Base-by-base conservation (phyloP, 176 grass and related monocot genomes). In the Melocanna baccifera region DNA sequence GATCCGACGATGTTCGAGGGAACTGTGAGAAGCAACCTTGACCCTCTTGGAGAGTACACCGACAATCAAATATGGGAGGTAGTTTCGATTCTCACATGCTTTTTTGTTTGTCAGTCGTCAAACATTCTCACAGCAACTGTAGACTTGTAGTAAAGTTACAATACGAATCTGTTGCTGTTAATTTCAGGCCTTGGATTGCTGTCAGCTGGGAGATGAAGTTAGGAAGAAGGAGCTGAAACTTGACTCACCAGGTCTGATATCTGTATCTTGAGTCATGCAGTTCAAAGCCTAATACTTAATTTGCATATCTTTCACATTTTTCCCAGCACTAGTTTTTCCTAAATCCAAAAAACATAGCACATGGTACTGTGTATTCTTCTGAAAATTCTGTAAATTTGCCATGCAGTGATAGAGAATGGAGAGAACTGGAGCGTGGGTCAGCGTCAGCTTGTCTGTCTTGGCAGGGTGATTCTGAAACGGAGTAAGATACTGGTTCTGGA, bases 1-100 rank as follows among this genome's bases (percentile, higher is more conserved):
- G 95, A 97, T 34, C 92, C 95, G 32, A 93, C 92, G 4, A 92
- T 97, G 81, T 97, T 97, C 13, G 92, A 94, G 85, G 95, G 95
- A 34, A 97, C 95, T 40, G 73, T 97, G 56, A 89, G 95, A 72
- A 94, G 84, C 76, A 97, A 97, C 71, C 92, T 98, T 64, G 95
- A 98, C 29, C 96, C 96, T 55, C 89, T 93, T 70, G 89, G 86
- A 18, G 86, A 95, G 80, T 95, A 95, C 85, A 88, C 86, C 7
- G 96, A 98, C 47, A 67, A 87, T 29, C 85, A 98, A 63, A 93
- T 98, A 64, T 98, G 96, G 96, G 71, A 95, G 92, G 96, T 98
- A 92, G 1, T 73, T 83, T 67, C 41, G 20, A 26, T 53, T 39
- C 32, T 78, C 39, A 29, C 65, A 47, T 57, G 23, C 28, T 56